phyloP scores from a whole-genome alignment of 23 red algal genomes.

The Gracilaria domingensis region DNA sequence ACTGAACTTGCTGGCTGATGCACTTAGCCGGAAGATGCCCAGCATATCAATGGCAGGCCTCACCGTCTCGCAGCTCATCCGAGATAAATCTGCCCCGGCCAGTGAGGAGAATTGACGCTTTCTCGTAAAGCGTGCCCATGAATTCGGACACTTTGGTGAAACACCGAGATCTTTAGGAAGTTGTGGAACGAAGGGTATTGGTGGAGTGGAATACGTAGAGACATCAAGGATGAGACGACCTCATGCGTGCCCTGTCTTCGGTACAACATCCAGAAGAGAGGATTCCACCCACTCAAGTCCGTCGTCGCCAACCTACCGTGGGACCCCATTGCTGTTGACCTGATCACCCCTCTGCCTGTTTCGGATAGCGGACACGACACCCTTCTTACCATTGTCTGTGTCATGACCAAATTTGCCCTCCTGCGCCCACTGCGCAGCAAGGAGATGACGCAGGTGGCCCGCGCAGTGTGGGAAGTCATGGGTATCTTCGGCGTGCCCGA shows the following conservation, averaged over 20 bases:
- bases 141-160: not conserved
- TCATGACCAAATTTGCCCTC: slow-evolving; percentile 32
- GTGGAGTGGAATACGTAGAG: not conserved
- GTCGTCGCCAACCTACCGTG: not conserved
- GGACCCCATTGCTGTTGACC: not conserved
- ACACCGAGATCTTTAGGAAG: not conserved
- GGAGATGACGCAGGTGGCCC: not conserved
- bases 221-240: not conserved
- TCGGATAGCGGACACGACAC: not conserved
- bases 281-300: not conserved
- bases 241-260: not conserved
- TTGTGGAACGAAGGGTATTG: slow-evolving; percentile 2
- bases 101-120: not conserved
- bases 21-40: not conserved
- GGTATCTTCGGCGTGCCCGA: slow-evolving; percentile 13
- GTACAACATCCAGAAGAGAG: slow-evolving; percentile 1
- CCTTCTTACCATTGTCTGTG: not conserved
- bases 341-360: not conserved
- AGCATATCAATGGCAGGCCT: not conserved
- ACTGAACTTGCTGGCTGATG: not conserved
- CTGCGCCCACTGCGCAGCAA: not conserved
- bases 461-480: slow-evolving; percentile 2
- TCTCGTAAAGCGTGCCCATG: not conserved
- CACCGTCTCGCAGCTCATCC: not conserved
- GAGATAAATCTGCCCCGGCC: not conserved